Evolutionary conservation across 1,139 yeast genomes (phyloP), one percentile per base, ranked within the genome.

Genomic region (Hyphopichia burtonii): DNA sequence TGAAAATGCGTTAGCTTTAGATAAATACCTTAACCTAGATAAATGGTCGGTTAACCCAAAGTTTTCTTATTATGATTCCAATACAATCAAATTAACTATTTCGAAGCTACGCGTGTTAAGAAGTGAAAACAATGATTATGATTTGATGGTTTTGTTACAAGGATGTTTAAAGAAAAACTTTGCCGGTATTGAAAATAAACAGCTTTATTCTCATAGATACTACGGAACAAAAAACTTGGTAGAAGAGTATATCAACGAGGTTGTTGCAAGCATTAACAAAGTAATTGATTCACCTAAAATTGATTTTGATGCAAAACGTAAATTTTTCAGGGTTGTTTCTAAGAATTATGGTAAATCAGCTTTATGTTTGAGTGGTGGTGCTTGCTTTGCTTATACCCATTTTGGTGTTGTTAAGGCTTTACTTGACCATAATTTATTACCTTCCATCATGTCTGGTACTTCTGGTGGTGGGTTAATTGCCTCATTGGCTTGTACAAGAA

Each of bases 391-490:
- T 1, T 83, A 83, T 52, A 80, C 83, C 23, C 95, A 86, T 62
- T 83, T 85, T 61, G 95, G 95, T 1, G 80, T 86, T 2, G 76
- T 86, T 18, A 83, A 82, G 51, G 93, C 91, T 0, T 61, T 86
- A 32, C 63, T 86, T 5, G 90, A 86, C 47, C 76, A 78, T 43
- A 83, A 82, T 53, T 63, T 80, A 40, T 63, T 86, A 41, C 95
- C 95, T 2, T 71, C 73, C 11, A 83, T 86, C 34, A 70, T 86
- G 14, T 80, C 88, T 27, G 95, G 95, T 1, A 86, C 94, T 0
- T 82, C 89, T 2, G 94, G 94, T 2, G 95, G 95, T 10, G 93
- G 90, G 1, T 61, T 85, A n/a, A 80, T 86, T 20, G 93, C 94
- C 0, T 86, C 91, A 0, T 60, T 86, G 37, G 79, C 86, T 0